Base-by-base conservation (phyloP, 108 stramenopile species). In the Parietichytrium sp. region DNA sequence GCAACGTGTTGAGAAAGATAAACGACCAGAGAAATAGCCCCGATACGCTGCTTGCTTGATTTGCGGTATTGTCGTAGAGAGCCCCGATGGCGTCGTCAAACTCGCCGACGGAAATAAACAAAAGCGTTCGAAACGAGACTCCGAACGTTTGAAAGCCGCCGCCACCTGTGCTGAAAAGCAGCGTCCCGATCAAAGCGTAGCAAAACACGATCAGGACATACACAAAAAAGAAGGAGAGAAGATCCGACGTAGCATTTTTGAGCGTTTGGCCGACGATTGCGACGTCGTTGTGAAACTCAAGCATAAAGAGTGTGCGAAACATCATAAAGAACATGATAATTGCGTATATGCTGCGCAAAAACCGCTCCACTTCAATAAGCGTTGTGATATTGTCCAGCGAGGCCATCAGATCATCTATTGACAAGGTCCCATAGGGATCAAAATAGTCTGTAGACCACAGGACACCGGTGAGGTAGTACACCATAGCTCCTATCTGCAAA, bases 41-140 rank as follows among this genome's bases (percentile, higher is more conserved):
- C 1, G 61, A 8, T n/a, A 72, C 25, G 20, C 6, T 12, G n/a
- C 8, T 38, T 10, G 36, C 61, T 6, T n/a, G 13, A 18, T 72
- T 13, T 6, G 45, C 45, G 1, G 20, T 7, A 23, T 36, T 25
- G 38, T 33, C 36, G 33, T 45, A 72, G 20, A 72, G 36, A 27
- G 45, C 20, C 12, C 6, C 20, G 38, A 72, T 72, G 33, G 61
- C 25, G 0, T 16, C 61, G 45, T 72, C 61, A 72, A 72, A 72
- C 20, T 72, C 61, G 12, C 61, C 61, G 38, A 72, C 45, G 1
- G 61, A 72, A n/a, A 72, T 42, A 72, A 72, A 72, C 38, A 72
- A 42, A 7, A 72, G 61, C 2, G 61, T 72, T 6, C n/a, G 36
- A 8, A 72, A 33, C 8, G 61, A 31, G 1, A 45, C 61, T 2